Evolutionary conservation across 2,329 filamentous ascomycete genomes (phyloP).

Genomic region (Colletotrichum acutatum): DNA sequence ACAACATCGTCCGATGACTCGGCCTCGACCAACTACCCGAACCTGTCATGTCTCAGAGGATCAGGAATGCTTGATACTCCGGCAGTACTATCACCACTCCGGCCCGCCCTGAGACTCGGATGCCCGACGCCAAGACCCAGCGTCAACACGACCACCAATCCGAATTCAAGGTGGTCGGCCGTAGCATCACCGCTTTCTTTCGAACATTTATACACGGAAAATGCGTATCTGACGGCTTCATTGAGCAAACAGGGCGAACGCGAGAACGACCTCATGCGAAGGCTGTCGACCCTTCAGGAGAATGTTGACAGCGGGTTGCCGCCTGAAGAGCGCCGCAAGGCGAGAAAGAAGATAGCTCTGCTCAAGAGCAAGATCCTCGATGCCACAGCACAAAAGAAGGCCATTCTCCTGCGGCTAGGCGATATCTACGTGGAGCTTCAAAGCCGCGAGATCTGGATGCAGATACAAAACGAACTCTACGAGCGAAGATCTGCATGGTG

Average conservation of each 20-base stretch:
- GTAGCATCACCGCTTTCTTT: constrained; percentile 52
- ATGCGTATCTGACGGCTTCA: constrained; percentile 54
- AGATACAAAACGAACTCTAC: constrained; percentile 42
- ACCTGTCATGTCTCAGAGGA: not conserved
- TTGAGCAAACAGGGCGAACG: constrained; percentile 54
- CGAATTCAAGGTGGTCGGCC: constrained; percentile 35
- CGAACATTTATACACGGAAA: constrained; percentile 57
- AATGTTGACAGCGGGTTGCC: constrained; percentile 38
- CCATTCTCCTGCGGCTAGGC: constrained; percentile 56
- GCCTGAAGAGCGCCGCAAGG: constrained; percentile 40
- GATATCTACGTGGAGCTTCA: constrained; percentile 62
- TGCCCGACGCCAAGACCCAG: not conserved
- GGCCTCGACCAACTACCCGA: not conserved
- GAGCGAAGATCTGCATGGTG: constrained; percentile 12
- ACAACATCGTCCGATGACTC: not conserved
- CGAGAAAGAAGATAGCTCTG: constrained; percentile 54
- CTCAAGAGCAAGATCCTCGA: constrained; percentile 56
- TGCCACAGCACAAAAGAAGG: constrained; percentile 57
- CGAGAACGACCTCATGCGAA: constrained; percentile 50
- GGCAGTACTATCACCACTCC: not conserved
- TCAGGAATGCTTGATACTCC: not conserved
- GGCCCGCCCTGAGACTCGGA: not conserved
- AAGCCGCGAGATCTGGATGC: constrained; percentile 52
- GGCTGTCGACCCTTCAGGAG: constrained; percentile 51
- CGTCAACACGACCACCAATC: constrained; percentile 5